Evolutionary conservation across 257 asterid species (phyloP).

Genomic region (Rubia yunnanensis): DNA sequence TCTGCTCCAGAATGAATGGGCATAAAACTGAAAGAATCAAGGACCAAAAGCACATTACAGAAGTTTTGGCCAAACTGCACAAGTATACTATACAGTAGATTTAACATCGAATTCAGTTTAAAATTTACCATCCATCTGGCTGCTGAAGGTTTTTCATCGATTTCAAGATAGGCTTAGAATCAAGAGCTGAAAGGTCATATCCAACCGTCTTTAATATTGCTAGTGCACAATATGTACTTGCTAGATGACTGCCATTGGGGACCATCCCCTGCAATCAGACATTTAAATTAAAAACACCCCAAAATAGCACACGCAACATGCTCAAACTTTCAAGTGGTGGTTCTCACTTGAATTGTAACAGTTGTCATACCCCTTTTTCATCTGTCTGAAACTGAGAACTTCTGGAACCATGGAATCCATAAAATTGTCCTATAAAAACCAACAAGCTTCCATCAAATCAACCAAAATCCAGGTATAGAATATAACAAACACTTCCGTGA

Average conservation of each 20-base stretch:
- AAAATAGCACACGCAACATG: background rate
- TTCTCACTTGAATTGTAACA: constrained; percentile 12
- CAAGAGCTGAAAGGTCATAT: constrained; percentile 59
- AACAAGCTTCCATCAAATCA: background rate
- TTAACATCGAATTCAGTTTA: background rate
- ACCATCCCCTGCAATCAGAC: constrained; percentile 36
- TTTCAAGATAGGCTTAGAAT: constrained; percentile 40
- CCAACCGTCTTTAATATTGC: constrained; percentile 75
- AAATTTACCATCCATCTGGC: constrained; percentile 70
- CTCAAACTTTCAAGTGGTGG: constrained; percentile 5
- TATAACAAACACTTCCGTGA: background rate
- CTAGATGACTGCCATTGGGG: constrained; percentile 85
- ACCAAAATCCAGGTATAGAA: constrained; percentile 7
- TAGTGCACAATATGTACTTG: constrained; percentile 88
- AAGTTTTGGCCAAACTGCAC: background rate
- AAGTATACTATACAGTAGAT: background rate
- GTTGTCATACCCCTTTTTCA: constrained; percentile 40
- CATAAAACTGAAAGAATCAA: constrained; percentile 57
- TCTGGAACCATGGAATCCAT: constrained; percentile 94
- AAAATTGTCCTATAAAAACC: constrained; percentile 61
- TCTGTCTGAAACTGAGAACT: constrained; percentile 68
- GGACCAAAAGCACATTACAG: background rate
- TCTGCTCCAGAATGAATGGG: constrained; percentile 92
- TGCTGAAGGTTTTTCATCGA: constrained; percentile 95
- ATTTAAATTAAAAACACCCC: constrained; percentile 6